Evolutionary conservation across 1,139 yeast species (phyloP).

Genomic region (Pichia sp.): DNA sequence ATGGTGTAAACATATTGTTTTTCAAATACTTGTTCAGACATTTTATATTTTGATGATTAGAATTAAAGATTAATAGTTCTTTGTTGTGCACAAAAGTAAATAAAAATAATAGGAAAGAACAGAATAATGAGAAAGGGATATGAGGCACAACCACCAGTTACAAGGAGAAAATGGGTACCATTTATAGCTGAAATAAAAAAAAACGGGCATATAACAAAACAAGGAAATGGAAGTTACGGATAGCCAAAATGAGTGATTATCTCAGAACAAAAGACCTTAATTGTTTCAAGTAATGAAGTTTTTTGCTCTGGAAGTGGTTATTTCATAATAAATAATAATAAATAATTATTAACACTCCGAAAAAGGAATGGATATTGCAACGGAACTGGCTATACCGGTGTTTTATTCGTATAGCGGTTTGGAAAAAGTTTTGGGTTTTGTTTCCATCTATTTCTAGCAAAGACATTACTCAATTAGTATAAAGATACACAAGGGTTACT

Average conservation of each 20-base stretch:
- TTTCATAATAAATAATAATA: too few relatives aligned
- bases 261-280: neutral
- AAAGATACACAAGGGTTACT: neutral
- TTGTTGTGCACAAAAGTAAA: neutral
- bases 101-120: neutral
- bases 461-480: neutral
- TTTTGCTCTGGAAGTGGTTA: neutral
- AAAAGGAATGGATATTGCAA: neutral
- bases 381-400: neutral
- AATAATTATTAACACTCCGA: neutral
- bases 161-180: neutral
- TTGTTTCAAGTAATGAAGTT: neutral
- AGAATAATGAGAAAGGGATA: too few relatives aligned
- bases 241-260: neutral
- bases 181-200: neutral
- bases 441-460: neutral
- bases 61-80: neutral
- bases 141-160: too few relatives aligned
- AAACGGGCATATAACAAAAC: neutral
- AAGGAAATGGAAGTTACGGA: neutral
- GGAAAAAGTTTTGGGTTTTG: neutral
- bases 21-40: constrained; percentile 15
- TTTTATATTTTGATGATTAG: neutral
- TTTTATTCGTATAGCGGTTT: neutral
- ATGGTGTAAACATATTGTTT: constrained; percentile 13